These are phyloP conservation scores for Orychophragmus violaceus DNA, from an alignment of 345 rosid species.

Conservation along the genomic window DNA sequence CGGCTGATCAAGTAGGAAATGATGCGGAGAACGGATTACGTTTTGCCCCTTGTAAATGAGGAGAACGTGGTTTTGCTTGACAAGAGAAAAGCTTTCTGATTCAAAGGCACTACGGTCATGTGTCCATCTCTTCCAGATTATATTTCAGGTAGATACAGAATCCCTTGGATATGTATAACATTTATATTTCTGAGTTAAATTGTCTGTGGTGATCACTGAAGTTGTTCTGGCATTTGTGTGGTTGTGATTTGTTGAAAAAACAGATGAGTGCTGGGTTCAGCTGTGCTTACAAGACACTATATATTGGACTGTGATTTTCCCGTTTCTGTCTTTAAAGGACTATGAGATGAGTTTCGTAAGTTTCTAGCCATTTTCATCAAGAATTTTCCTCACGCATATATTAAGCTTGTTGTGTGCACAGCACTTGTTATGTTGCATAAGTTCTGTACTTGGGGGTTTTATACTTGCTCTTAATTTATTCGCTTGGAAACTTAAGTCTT, in stretches of 20 bases:
- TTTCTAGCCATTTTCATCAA: neutral
- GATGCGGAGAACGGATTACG: neutral
- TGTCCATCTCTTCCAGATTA: neutral
- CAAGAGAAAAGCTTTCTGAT: neutral
- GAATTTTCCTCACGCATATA: neutral
- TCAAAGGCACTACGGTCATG: neutral
- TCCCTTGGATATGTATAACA: neutral
- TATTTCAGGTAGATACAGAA: neutral
- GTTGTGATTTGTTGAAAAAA: conserved; percentile 11
- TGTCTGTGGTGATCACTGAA: neutral
- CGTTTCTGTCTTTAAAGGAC: conserved; percentile 50
- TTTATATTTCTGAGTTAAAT: neutral
- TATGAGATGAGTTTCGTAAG: conserved; percentile 50
- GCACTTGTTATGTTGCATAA: neutral
- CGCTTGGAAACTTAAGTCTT: neutral
- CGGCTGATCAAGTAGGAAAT: neutral
- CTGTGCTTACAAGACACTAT: conserved; percentile 55
- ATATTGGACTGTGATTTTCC: conserved; percentile 65
- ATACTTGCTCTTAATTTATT: neutral
- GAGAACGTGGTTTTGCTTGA: neutral
- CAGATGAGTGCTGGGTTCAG: conserved; percentile 62
- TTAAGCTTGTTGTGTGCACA: neutral
- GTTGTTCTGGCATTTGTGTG: too few relatives aligned
- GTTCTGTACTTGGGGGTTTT: neutral
- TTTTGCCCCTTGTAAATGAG: neutral